These are phyloP conservation scores for Vitis hybrid DNA, from an alignment of 177 flowering plant species.

Conservation along the genomic window DNA sequence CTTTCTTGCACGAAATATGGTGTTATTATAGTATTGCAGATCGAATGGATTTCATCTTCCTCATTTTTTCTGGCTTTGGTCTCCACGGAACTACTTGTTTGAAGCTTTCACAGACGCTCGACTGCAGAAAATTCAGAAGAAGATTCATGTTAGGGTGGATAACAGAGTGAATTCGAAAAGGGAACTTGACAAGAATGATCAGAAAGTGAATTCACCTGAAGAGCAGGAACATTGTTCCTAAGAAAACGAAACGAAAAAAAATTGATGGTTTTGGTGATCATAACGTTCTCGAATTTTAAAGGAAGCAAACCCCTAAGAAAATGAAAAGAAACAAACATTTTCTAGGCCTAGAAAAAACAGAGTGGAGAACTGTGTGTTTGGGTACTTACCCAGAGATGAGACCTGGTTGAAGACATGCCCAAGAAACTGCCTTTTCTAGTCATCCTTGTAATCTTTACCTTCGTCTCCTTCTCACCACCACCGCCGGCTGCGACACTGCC, in stretches of 20 bases:
- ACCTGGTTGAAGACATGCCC: constrained; percentile 18
- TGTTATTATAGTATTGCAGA: background rate
- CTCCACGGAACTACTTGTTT: constrained; percentile 61
- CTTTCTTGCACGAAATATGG: too few relatives aligned
- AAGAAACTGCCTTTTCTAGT: constrained; percentile 32
- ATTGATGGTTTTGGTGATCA: too few relatives aligned
- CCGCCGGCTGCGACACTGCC: constrained; percentile 2
- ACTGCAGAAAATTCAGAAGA: constrained; percentile 24
- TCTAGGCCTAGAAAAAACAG: too few relatives aligned
- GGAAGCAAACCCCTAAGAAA: too few relatives aligned
- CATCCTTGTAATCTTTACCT: constrained; percentile 42
- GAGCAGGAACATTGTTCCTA: too few relatives aligned
- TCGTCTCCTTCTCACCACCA: constrained; percentile 7
- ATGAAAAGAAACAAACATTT: too few relatives aligned
- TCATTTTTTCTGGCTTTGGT: constrained; percentile 24
- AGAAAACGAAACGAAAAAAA: too few relatives aligned
- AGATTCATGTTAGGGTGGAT: too few relatives aligned
- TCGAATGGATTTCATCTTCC: constrained; percentile 13
- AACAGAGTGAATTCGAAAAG: too few relatives aligned
- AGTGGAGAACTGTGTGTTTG: background rate
- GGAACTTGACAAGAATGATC: too few relatives aligned
- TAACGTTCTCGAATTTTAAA: too few relatives aligned
- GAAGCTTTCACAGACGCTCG: constrained; percentile 47
- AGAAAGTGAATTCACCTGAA: background rate
- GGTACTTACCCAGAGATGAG: constrained; percentile 44